A percentile compares a stretch with the other conserved stretches of the same genome.
Evolutionary conservation across 805 yeast genomes (phyloP).

Genomic region (Aciculoconidium aculeatum): DNA sequence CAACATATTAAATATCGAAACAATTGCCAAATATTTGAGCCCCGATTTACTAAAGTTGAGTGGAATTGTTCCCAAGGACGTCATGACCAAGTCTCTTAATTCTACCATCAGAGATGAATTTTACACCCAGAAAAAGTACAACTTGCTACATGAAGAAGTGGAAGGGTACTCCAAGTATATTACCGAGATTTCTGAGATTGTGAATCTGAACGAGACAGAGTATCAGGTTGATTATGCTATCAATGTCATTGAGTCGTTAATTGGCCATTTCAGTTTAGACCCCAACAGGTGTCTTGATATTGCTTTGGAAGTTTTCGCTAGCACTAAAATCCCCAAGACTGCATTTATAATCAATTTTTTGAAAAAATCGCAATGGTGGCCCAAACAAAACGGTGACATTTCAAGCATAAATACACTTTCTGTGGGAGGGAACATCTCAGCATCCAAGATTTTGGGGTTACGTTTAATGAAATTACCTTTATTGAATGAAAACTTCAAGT

Average conservation of each 20-base stretch:
- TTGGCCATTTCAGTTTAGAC: conserved; percentile 74
- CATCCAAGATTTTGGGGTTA: conserved; percentile 50
- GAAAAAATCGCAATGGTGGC: conserved; percentile 65
- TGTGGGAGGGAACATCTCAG: conserved; percentile 50
- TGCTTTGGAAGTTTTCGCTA: conserved; percentile 47
- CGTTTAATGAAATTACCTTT: conserved; percentile 27
- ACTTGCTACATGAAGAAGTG: conserved; percentile 64
- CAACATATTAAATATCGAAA: conserved; percentile 23
- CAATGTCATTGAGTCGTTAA: conserved; percentile 47
- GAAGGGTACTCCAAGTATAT: conserved; percentile 72
- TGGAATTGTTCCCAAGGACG: conserved; percentile 25
- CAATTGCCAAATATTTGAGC: conserved; percentile 25
- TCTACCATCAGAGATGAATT: conserved; percentile 35
- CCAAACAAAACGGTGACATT: conserved; percentile 29
- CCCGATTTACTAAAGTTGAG: conserved; percentile 21
- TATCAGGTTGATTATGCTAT: conserved; percentile 40
- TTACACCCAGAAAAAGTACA: conserved; percentile 52
- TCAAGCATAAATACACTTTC: conserved; percentile 27
- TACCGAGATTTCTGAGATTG: conserved; percentile 40
- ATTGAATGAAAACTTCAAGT: conserved; percentile 30
- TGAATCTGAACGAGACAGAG: conserved; percentile 33
- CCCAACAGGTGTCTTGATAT: conserved; percentile 64
- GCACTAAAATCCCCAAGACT: conserved; percentile 38
- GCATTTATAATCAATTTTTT: conserved; percentile 46
- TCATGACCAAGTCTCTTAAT: conserved; percentile 33